phyloP scores from a whole-genome alignment of 441 rosid genomes.

The Aquilaria agallochum region DNA sequence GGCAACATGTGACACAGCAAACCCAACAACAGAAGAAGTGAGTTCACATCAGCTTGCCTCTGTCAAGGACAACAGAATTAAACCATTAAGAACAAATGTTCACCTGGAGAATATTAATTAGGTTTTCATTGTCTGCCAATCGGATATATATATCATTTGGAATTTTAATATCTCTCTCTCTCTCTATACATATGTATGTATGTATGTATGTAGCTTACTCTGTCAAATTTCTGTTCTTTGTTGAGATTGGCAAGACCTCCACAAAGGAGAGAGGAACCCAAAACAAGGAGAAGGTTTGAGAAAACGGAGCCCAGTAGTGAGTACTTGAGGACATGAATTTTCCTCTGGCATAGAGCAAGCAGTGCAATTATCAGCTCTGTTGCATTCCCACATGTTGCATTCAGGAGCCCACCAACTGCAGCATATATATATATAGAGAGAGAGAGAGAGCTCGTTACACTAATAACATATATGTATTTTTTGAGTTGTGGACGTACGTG shows the following conservation, averaged over 20 bases:
- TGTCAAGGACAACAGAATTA: slow-evolving; percentile 21
- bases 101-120: too few relatives aligned
- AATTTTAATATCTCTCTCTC: too few relatives aligned
- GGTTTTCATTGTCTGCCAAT: too few relatives aligned
- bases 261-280: slow-evolving; percentile 56
- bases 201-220: slow-evolving; percentile 27
- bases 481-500: too few relatives aligned
- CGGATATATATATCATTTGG: too few relatives aligned
- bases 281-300: slow-evolving; percentile 73
- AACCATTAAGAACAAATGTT: not conserved
- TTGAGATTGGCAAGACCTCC: slow-evolving; percentile 57
- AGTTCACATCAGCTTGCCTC: slow-evolving; percentile 64
- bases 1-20: slow-evolving; percentile 60
- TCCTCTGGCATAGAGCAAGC: slow-evolving; percentile 42
- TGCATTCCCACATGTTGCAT: slow-evolving; percentile 73
- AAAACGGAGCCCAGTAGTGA: slow-evolving; percentile 60
- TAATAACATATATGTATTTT: not conserved
- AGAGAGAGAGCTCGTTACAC: too few relatives aligned
- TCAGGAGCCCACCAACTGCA: slow-evolving; percentile 57
- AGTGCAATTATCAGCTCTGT: slow-evolving; percentile 64
- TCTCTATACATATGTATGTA: too few relatives aligned
- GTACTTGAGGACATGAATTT: slow-evolving; percentile 49
- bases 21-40: slow-evolving; percentile 47
- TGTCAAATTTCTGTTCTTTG: slow-evolving; percentile 50
- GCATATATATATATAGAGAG: too few relatives aligned